These are phyloP conservation scores for Hyaloscypha finlandica DNA, from an alignment of 495 filamentous ascomycete species.

Conservation along the genomic window DNA sequence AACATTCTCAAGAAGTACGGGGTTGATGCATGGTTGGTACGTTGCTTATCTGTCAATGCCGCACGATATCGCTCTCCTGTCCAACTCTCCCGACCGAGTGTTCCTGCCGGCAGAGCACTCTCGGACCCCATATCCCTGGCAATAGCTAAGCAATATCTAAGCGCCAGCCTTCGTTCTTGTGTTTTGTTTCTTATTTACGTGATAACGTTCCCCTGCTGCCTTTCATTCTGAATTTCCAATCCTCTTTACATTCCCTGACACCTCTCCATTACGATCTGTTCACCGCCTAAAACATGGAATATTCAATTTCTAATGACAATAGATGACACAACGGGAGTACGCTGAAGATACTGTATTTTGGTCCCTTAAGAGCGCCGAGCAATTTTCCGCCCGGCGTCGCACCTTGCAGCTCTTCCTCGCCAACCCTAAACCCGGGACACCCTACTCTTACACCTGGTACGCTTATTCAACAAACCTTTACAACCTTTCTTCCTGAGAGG, in stretches of 20 bases:
- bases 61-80: background rate
- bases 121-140: slow-evolving; percentile 1
- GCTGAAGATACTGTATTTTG: slow-evolving; percentile 52
- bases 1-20: slow-evolving; percentile 43
- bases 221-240: no score
- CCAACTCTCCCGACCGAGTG: background rate
- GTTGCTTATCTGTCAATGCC: slow-evolving; percentile 20
- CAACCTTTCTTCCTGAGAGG: background rate
- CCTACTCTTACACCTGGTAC: slow-evolving; percentile 9
- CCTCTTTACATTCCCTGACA: no score
- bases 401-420: slow-evolving; percentile 47
- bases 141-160: no score
- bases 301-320: background rate
- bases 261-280: no score
- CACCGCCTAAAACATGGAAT: no score
- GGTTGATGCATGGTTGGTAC: slow-evolving; percentile 49
- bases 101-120: background rate
- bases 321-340: slow-evolving; percentile 52
- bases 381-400: slow-evolving; percentile 48
- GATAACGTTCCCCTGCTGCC: no score
- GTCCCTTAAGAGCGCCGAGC: slow-evolving; percentile 44
- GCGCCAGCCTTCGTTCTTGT: no score
- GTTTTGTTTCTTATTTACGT: no score
- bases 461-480: background rate
- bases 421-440: slow-evolving; percentile 28